These are phyloP conservation scores for Lavandula angustifolia DNA, from an alignment of 257 asterid species.

Conservation along the genomic window DNA sequence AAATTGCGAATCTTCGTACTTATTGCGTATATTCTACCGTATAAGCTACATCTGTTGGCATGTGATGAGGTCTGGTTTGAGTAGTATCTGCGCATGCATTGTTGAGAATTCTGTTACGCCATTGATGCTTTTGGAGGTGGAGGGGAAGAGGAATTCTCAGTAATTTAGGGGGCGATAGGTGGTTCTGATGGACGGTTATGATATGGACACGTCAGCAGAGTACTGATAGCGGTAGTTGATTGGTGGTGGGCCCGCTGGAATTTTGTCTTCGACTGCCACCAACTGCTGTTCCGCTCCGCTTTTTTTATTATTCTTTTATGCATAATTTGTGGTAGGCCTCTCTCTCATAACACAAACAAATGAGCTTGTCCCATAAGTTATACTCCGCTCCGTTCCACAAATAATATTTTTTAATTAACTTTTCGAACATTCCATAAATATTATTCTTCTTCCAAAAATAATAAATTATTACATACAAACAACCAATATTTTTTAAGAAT, in stretches of 20 bases:
- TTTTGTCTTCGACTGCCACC: too few relatives aligned
- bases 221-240: constrained; percentile 46
- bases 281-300: too few relatives aligned
- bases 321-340: too few relatives aligned
- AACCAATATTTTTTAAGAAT: too few relatives aligned
- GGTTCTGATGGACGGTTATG: constrained; percentile 19
- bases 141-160: constrained; percentile 31
- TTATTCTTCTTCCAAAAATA: too few relatives aligned
- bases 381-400: too few relatives aligned
- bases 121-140: constrained; percentile 29
- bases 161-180: constrained; percentile 24
- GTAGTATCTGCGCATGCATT: constrained; percentile 20
- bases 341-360: too few relatives aligned
- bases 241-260: constrained; percentile 35
- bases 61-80: not conserved
- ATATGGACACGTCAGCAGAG: constrained; percentile 41
- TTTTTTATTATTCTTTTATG: too few relatives aligned
- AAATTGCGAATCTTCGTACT: not conserved
- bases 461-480: too few relatives aligned
- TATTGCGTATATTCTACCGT: not conserved
- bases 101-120: constrained; percentile 29
- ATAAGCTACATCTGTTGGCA: not conserved
- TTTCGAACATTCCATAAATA: too few relatives aligned
- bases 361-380: too few relatives aligned
- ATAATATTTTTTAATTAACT: too few relatives aligned